Conservation (phyloP, 2,329 filamentous ascomycete species). For the Akanthomyces dipterigenus region DNA sequence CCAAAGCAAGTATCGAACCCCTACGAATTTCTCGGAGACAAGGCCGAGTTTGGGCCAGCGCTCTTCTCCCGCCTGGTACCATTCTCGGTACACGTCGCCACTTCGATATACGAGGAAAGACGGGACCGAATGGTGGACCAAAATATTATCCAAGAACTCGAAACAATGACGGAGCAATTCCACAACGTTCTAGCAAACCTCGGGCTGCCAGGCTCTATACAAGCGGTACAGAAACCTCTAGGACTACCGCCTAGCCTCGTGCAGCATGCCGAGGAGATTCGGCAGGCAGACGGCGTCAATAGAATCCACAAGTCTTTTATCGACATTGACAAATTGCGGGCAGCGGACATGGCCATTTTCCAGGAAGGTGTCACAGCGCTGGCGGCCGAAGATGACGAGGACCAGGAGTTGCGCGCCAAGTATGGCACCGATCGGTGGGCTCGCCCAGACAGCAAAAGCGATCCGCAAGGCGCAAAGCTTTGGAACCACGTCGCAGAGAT, state of each 20-base stretch:
- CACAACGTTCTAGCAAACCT: constrained; percentile 74
- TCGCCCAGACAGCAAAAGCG: constrained; percentile 61
- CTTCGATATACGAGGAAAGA: constrained; percentile 90
- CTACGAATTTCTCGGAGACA: constrained; percentile 71
- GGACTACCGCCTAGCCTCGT: constrained; percentile 79
- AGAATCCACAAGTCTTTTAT: constrained; percentile 72
- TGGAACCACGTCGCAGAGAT: constrained; percentile 73
- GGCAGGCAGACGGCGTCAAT: constrained; percentile 80
- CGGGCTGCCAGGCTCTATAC: constrained; percentile 84
- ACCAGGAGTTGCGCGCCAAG: constrained; percentile 65
- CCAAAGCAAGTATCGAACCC: constrained; percentile 79
- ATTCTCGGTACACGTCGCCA: constrained; percentile 90
- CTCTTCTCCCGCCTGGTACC: constrained; percentile 89
- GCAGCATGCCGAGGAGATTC: constrained; percentile 88
- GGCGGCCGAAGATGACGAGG: constrained; percentile 74
- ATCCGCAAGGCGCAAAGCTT: constrained; percentile 60
- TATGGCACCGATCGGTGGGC: constrained; percentile 85
- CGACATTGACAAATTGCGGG: constrained; percentile 85
- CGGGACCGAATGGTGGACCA: constrained; percentile 86
- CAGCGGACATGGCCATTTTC: constrained; percentile 69
- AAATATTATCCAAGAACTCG: constrained; percentile 77
- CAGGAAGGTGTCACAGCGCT: constrained; percentile 77
- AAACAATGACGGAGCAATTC: constrained; percentile 70
- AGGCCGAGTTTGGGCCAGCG: constrained; percentile 72
- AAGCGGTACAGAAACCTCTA: constrained; percentile 90